phyloP scores from a whole-genome alignment of 2,329 filamentous ascomycete genomes.

The Trichoderma brevicompactum region DNA sequence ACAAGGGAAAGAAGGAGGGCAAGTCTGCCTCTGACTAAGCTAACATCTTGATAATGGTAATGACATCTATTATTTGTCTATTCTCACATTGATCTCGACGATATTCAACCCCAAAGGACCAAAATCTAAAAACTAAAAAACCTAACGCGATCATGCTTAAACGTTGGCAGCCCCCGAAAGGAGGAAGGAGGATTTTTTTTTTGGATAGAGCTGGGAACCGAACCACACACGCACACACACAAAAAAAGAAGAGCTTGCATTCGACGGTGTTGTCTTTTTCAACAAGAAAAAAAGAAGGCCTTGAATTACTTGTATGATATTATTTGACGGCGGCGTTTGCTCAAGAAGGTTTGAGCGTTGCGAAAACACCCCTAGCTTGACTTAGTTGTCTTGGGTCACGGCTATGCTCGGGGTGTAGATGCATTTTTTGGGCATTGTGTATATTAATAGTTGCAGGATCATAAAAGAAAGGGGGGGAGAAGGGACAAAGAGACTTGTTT shows the following conservation, averaged over 20 bases:
- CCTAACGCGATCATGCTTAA: conserved; percentile 33
- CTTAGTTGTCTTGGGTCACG: neutral
- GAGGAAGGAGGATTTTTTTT: conserved; percentile 3
- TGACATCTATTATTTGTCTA: neutral
- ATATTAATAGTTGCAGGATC: conserved; percentile 37
- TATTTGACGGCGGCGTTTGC: conserved; percentile 37
- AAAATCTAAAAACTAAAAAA: neutral
- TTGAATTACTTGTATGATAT: conserved; percentile 37
- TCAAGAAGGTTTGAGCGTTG: conserved; percentile 32
- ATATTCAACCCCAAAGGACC: neutral
- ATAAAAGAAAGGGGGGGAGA: conserved; percentile 34
- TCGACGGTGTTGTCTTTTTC: conserved; percentile 41
- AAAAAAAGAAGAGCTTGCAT: conserved; percentile 38
- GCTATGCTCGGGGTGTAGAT: neutral
- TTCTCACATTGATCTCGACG: conserved; percentile 16
- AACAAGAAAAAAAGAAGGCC: conserved; percentile 36
- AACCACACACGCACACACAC: neutral
- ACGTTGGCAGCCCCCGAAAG: conserved; percentile 3
- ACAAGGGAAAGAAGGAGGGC: conserved; percentile 40
- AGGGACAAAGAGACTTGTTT: conserved; percentile 31
- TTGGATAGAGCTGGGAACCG: conserved; percentile 32
- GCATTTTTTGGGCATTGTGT: conserved; percentile 35
- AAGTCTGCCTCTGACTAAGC: conserved; percentile 42
- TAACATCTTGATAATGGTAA: conserved; percentile 23
- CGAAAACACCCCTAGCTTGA: conserved; percentile 5